These are phyloP conservation scores for Metschnikowia aberdeeniae DNA, from an alignment of 805 yeast genomes.

Conservation along the genomic window DNA sequence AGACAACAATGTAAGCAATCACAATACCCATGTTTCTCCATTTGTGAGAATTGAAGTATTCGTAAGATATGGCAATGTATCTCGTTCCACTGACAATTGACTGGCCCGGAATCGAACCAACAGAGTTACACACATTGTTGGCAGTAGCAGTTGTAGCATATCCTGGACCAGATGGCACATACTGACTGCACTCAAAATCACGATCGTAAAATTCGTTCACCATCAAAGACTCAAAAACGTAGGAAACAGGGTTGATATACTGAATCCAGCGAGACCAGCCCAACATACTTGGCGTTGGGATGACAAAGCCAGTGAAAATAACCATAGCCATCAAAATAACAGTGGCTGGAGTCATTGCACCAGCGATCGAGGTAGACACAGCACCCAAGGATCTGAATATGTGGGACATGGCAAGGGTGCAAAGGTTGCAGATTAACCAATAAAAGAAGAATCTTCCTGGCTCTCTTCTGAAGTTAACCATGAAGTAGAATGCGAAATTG, in stretches of 20 bases:
- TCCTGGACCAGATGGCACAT: slow-evolving; percentile 58
- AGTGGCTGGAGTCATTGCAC: slow-evolving; percentile 44
- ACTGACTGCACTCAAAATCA: slow-evolving; percentile 49
- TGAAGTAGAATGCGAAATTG: slow-evolving; percentile 30
- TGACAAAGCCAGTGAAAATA: slow-evolving; percentile 49
- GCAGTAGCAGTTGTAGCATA: slow-evolving; percentile 37
- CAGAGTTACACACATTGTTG: slow-evolving; percentile 52
- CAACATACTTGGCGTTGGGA: slow-evolving; percentile 38
- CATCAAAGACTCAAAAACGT: slow-evolving; percentile 53
- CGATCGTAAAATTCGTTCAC: slow-evolving; percentile 60
- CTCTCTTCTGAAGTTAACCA: slow-evolving; percentile 32
- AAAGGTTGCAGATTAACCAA: slow-evolving; percentile 25
- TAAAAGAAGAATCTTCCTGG: slow-evolving; percentile 38
- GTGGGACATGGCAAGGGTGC: slow-evolving; percentile 34
- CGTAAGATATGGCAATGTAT: slow-evolving; percentile 47
- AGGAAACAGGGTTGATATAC: slow-evolving; percentile 40
- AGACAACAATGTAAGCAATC: slow-evolving; percentile 48
- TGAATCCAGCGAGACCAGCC: slow-evolving; percentile 35
- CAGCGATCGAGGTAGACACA: slow-evolving; percentile 36
- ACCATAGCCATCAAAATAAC: slow-evolving; percentile 49
- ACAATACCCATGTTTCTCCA: slow-evolving; percentile 81
- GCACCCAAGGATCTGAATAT: slow-evolving; percentile 42
- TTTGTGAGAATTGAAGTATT: slow-evolving; percentile 52
- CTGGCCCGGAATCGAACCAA: slow-evolving; percentile 58
- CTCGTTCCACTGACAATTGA: slow-evolving; percentile 53